Evolutionary conservation across 2,329 filamentous ascomycete genomes (phyloP).

Genomic region (Coniochaeta ligniaria): DNA sequence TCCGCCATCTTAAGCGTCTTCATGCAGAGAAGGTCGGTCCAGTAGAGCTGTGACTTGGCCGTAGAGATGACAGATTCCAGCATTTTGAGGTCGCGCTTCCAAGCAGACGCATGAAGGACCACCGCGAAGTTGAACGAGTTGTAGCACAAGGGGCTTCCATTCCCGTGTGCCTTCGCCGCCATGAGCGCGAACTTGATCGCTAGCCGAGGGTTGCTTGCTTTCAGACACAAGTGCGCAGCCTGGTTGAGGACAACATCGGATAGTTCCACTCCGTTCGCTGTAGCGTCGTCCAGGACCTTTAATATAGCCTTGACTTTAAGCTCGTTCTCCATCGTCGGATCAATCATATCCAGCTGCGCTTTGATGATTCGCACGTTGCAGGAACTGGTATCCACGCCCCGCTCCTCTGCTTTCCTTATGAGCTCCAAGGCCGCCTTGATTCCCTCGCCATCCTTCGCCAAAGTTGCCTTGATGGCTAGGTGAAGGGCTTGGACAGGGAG

Average conservation of each 20-base stretch:
- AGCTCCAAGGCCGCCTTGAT: constrained; percentile 27
- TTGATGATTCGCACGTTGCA: constrained; percentile 32
- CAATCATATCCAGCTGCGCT: constrained; percentile 26
- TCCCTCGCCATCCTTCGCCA: constrained; percentile 13
- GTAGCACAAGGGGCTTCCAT: constrained; percentile 16
- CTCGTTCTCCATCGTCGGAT: constrained; percentile 14
- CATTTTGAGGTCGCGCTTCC: constrained; percentile 16
- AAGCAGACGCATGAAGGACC: constrained; percentile 17
- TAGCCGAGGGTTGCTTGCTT: constrained; percentile 16
- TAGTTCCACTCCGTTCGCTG: constrained; percentile 12
- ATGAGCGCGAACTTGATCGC: constrained; percentile 19
- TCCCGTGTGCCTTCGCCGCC: constrained; percentile 14
- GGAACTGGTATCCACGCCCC: constrained; percentile 32
- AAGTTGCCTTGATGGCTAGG: constrained; percentile 35
- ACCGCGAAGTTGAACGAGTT: constrained; percentile 23
- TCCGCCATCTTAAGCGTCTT: constrained; percentile 14
- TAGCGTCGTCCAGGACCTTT: constrained; percentile 14
- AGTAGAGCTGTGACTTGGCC: constrained; percentile 13
- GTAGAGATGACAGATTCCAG: constrained; percentile 13
- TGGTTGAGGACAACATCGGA: constrained; percentile 19
- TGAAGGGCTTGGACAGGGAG: constrained; percentile 34
- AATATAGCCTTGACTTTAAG: constrained; percentile 12
- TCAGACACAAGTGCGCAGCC: constrained; percentile 19
- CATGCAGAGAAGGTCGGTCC: constrained; percentile 10
- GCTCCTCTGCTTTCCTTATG: constrained; percentile 28